Percentiles rank a stretch among this genome's conserved stretches.
These are phyloP conservation scores for Quercus dentata DNA, from an alignment of 306 rosid species.

Conservation along the genomic window DNA sequence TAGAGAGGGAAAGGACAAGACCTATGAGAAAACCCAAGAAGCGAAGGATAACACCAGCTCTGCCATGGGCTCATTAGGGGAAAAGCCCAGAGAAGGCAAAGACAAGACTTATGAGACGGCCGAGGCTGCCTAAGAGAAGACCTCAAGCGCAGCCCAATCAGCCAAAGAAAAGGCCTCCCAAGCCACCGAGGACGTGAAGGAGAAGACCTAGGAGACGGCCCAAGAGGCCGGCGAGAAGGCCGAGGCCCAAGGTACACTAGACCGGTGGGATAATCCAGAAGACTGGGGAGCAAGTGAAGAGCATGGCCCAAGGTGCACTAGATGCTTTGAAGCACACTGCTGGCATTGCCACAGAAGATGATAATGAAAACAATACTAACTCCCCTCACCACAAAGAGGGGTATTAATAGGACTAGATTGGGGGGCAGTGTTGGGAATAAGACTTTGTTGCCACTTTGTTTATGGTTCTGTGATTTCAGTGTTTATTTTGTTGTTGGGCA, in stretches of 20 bases:
- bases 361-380: not conserved
- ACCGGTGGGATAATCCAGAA: constrained; percentile 40
- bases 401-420: not conserved
- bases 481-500: not conserved
- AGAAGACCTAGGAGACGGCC: constrained; percentile 31
- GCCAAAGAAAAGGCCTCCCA: constrained; percentile 15
- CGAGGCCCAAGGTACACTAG: constrained; percentile 28
- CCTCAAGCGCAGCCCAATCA: constrained; percentile 12
- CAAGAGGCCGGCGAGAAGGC: constrained; percentile 25
- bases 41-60: not conserved
- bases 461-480: not conserved
- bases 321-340: constrained; percentile 52
- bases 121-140: constrained; percentile 25
- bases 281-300: constrained; percentile 58
- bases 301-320: constrained; percentile 47
- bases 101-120: constrained; percentile 19
- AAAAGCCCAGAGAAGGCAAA: constrained; percentile 15
- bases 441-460: not conserved
- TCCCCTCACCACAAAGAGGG: not conserved
- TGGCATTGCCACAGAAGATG: constrained; percentile 44
- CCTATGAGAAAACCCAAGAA: constrained; percentile 23
- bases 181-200: not conserved
- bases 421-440: not conserved
- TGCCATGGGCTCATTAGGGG: not conserved
- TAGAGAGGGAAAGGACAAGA: constrained; percentile 27